Base-by-base conservation (phyloP, 441 rosid species). In the Pelargonium cotyledonis region DNA sequence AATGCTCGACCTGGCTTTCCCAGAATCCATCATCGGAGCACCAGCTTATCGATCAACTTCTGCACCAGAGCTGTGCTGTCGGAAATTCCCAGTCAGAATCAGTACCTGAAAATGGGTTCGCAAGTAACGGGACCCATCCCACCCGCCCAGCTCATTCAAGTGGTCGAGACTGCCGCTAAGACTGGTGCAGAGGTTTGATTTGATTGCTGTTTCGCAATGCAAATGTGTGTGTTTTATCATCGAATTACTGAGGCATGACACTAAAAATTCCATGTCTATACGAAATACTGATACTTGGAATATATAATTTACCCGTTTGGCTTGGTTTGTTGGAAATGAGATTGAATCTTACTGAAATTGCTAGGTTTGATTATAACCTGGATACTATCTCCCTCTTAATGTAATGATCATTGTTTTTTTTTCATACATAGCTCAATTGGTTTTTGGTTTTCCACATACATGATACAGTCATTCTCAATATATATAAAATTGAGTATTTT, bases 111-210 rank as follows among this genome's bases (percentile, higher is more conserved):
- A 82, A 78, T 86, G 41, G 97, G 89, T 23, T 89, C 98, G 40
- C 74, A 68, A 41, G 79, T 90, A 64, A 84, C 82, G 44, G 96
- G 96, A 23, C 82, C 93, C 29, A 77, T 93, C 61, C 86, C 95
- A 26, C 78, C 84, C 23, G 10, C 63, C 51, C 86, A 81, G 67
- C 98, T 89, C 76, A 81, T 89, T 62, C 78, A 85, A 81, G 92
- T 90, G 44, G 95, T 89, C 55, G 96, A 90, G 78, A 71, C 84
- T 65, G 92, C 97, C 57, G 97, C 97, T 31, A 85, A 78, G 75
- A 82, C 96, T 70, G 96, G 97, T 7, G 96, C 98, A 4, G 85
- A 85, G 97, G 98, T 93, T 69, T 65, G 9, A 26, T 49, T 49
- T 49, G 4, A 7, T 72, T 18, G 65, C 58, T 47, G 31, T 49